Conservation (phyloP, 2,329 filamentous ascomycete genomes). For the Alternaria dauci region DNA sequence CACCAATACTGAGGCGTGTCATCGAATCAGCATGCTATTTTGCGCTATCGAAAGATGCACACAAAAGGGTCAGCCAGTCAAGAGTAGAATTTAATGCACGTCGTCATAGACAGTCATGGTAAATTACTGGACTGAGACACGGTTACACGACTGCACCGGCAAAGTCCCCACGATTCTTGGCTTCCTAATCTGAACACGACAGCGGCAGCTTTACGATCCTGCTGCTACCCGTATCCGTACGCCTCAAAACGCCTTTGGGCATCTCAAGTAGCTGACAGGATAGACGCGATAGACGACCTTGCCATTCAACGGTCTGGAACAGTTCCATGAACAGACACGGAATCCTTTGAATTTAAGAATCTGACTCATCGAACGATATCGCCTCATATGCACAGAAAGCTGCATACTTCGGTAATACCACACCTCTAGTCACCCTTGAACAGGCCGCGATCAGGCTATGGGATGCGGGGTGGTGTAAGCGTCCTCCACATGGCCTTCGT, state of each 20-base stretch:
- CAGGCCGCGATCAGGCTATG: neutral
- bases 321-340: neutral
- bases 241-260: neutral
- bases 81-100: constrained; percentile 4
- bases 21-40: constrained; percentile 12
- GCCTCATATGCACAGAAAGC: neutral
- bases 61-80: constrained; percentile 1
- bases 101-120: constrained; percentile 5
- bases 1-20: neutral
- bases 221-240: constrained; percentile 15
- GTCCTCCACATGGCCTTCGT: neutral
- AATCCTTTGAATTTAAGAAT: neutral
- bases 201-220: constrained; percentile 17
- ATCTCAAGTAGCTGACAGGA: neutral
- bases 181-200: constrained; percentile 9
- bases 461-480: constrained; percentile 13
- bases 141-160: constrained; percentile 20
- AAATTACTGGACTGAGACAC: neutral
- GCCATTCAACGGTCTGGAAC: neutral
- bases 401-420: neutral
- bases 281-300: constrained; percentile 20
- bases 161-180: constrained; percentile 24
- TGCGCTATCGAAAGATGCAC: constrained; percentile 3
- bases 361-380: neutral
- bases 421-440: neutral